Base-by-base conservation (phyloP, 495 filamentous ascomycete genomes). In the Penicillium roqueforti region DNA sequence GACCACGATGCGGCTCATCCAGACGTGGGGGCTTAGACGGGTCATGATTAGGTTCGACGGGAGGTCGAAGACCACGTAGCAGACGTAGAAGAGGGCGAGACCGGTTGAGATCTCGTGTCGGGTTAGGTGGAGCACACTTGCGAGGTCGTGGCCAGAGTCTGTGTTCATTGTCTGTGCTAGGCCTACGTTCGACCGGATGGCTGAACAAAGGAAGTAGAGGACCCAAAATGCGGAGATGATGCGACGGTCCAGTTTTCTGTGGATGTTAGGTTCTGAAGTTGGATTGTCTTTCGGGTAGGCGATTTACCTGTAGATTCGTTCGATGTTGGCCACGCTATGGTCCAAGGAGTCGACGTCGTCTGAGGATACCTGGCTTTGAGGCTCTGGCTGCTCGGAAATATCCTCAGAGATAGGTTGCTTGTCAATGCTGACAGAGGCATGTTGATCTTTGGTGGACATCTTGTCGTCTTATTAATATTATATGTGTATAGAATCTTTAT, bases 21-120 rank as follows among this genome's bases (percentile, higher is more conserved):
- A 96, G 5, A 91, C 83, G 47, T 89, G 86, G 1, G 91, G 91
- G 55, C 87, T 88, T 3, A 96, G 73, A 37, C 78, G 81, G 45
- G 86, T 89, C 91, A 96, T 96, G 62, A 92, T 74, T 58, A 97
- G 76, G 67, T 96, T 96, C 6, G 90, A 92, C 0, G 92, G 92
- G 42, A 92, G 74, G 68, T 95, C 91, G 60, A 93, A 93, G 44
- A 92, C 66, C 54, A 96, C 89, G 74, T 96, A 95, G 63, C 86
- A 85, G 47, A 93, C 89, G 62, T 93, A 95, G 75, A 95, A 96
- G 5, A 97, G 75, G 6, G 90, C 89, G 14, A 96, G 75, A 36
- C 85, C 88, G 0, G 86, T 90, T 0, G 89, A 95, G 28, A 91
- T 83, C 73, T 95, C 82, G 52, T 87, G 85, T 8, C 81, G 72